Evolutionary conservation across 306 rosid genomes (phyloP), one percentile per base, ranked within the genome.

Genomic region (Dryas alaskensis): DNA sequence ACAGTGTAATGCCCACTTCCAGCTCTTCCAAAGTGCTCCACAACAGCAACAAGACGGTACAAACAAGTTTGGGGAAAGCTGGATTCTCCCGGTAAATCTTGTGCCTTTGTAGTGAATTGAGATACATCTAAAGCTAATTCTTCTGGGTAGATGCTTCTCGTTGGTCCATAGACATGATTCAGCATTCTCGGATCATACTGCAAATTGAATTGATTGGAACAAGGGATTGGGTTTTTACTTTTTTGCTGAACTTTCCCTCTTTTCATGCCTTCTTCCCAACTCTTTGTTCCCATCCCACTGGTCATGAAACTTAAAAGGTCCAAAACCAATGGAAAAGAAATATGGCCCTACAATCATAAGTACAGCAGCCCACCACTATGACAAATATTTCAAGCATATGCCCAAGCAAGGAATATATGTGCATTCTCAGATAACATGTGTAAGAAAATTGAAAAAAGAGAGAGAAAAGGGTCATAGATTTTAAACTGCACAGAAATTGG

Each of bases 1-100:
- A 91, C 92, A n/a, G 90, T 94, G 84, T 94, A 94, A 87, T 94
- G 99, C 72, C 99, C 97, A 2, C 92, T 78, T 43, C 96, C 96
- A 4, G 92, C 87, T 78, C 70, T 82, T 78, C 97, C 99, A 67
- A 84, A 89, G 81, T 94, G 97, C 79, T 89, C 92, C 79, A 92
- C 97, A 16, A 84, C 90, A 58, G 97, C 86, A 84, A 87, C 95
- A 61, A 94, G 89, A 72, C 39, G 88, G 74, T 94, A 89, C 60
- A 86, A 81, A 72, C 85, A 81, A 50, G 84, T 17, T 73, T 78
- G 76, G 46, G 72, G 69, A 68, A 48, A 72, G 60, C 74, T 62
- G 37, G 82, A 63, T 65, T 85, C 85, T 70, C 14, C 64, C 0
- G 2, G 69, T 73, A 79, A 69, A 55, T 65, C 62, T 60, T 79